Base-by-base conservation (phyloP, 2,329 filamentous ascomycete species). In the Fusarium hostae region DNA sequence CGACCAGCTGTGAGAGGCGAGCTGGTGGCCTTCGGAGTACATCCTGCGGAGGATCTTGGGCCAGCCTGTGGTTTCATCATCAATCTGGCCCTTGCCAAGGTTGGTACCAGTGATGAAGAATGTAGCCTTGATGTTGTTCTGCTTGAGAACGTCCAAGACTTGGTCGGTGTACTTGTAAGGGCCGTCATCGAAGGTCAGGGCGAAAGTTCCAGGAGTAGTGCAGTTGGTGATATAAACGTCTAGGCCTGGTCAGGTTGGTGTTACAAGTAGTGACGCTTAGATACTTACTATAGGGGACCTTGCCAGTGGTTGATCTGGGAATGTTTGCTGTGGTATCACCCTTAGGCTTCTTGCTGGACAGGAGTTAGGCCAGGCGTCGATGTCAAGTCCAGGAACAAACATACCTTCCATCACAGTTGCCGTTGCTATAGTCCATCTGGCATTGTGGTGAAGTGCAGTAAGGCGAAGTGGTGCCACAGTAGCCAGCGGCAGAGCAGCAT, bases 181-280 rank as follows among this genome's bases (percentile, higher is more conserved):
- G 0, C 84, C 84, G 45, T 86, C 84, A 67, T 86, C 84, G 68
- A 81, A 85, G 4, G 83, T 85, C 30, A 86, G 76, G 0, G 84
- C 84, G 24, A 84, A 75, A 22, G 76, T 79, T 8, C 78, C 80
- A 1, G 79, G 77, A 18, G 63, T 63, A 9, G 72, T 77, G 61
- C 81, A 82, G 5, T 71, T 78, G 3, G 77, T 84, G 44, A 82
- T 80, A 35, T 75, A 73, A 5, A 70, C 63, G 48, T 79, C 79
- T 81, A 30, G 10, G 7, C 2, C 13, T 24, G 15, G 24, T 71
- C 37, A 63, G 44, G 74, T 71, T 4, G 48, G 6, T 3, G n/a
- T 18, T 22, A 4, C 30, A 9, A 32, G 22, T 8, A 15, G 6
- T 18, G 5, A 30, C 4, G 2, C 4, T 22, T 8, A 0, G 26